Percentiles rank a stretch among this genome's conserved stretches.
These are phyloP conservation scores for Silene vulgaris DNA, from an alignment of 179 eudicot species.

Conservation along the genomic window DNA sequence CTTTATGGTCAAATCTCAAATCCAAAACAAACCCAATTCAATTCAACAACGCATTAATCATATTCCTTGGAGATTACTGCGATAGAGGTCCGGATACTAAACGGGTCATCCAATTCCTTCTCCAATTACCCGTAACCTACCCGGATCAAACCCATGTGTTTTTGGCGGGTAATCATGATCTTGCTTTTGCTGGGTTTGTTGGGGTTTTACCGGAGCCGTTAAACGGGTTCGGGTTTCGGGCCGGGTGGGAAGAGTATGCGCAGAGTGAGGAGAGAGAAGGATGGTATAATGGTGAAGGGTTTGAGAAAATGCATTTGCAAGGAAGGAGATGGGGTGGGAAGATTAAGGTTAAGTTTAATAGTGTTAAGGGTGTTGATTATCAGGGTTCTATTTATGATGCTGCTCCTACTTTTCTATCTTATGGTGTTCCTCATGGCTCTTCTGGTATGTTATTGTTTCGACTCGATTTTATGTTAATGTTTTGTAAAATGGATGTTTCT, in stretches of 20 bases:
- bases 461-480: no score
- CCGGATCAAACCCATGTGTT: constrained; percentile 71
- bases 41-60: constrained; percentile 50
- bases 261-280: constrained; percentile 79
- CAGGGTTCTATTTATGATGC: constrained; percentile 80
- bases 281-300: constrained; percentile 70
- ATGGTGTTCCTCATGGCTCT: constrained; percentile 85
- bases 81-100: constrained; percentile 72
- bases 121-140: constrained; percentile 51
- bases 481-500: no score
- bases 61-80: constrained; percentile 90
- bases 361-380: constrained; percentile 51
- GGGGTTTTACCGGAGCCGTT: constrained; percentile 54
- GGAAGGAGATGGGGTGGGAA: constrained; percentile 89
- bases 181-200: constrained; percentile 67
- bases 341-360: constrained; percentile 48
- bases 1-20: constrained; percentile 75
- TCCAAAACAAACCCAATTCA: constrained; percentile 38
- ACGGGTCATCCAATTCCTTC: constrained; percentile 55
- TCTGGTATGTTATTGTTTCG: constrained; percentile 46
- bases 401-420: constrained; percentile 68
- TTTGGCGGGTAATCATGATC: constrained; percentile 76
- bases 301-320: constrained; percentile 75
- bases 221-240: constrained; percentile 43
- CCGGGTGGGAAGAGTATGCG: constrained; percentile 61